A percentile compares a stretch with the other conserved stretches of the same genome.
Conservation (phyloP, 768 basidiomycete species). For the Collybia mongolica region DNA sequence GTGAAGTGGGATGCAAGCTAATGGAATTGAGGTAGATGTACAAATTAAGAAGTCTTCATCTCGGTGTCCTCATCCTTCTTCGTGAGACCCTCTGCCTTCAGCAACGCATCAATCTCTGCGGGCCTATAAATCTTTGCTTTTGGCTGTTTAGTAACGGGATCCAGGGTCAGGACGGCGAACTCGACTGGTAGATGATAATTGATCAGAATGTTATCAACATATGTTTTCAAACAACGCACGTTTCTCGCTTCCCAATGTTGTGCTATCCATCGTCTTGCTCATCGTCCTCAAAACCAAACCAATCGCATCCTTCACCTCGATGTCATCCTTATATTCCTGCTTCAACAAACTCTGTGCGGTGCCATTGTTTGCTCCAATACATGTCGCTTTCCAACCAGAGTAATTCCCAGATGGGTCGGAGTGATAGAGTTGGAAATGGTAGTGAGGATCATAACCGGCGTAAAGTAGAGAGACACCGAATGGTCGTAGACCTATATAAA, state of each 20-base stretch:
- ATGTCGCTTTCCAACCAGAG: constrained; percentile 97
- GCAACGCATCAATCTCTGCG: constrained; percentile 81
- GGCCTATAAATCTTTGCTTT: constrained; percentile 92
- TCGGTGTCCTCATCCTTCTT: constrained; percentile 87
- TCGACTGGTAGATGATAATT: constrained; percentile 60
- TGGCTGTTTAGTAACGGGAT: constrained; percentile 72
- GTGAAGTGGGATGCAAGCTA: constrained; percentile 6
- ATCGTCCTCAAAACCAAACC: constrained; percentile 90
- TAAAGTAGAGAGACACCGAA: constrained; percentile 98
- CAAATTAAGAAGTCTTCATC: constrained; percentile 57
- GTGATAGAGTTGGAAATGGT: constrained; percentile 96
- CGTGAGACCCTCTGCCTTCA: constrained; percentile 75
- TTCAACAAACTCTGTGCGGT: constrained; percentile 94
- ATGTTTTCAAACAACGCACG: constrained; percentile 47
- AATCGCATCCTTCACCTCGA: constrained; percentile 87
- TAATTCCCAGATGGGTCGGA: constrained; percentile 99
- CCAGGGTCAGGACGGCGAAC: constrained; percentile 90
- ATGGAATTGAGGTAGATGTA: constrained; percentile 25
- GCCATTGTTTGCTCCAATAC: constrained; percentile 97
- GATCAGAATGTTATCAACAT: constrained; percentile 7
- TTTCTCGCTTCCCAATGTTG: constrained; percentile 94
- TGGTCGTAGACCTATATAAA: constrained; percentile 80
- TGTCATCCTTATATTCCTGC: constrained; percentile 98
- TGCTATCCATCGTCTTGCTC: constrained; percentile 99
- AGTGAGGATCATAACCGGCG: constrained; percentile 95